Percentiles rank a stretch among this genome's conserved stretches.
These are phyloP conservation scores for Stephania cephalantha DNA, from an alignment of 164 flowering plant species.

Conservation along the genomic window DNA sequence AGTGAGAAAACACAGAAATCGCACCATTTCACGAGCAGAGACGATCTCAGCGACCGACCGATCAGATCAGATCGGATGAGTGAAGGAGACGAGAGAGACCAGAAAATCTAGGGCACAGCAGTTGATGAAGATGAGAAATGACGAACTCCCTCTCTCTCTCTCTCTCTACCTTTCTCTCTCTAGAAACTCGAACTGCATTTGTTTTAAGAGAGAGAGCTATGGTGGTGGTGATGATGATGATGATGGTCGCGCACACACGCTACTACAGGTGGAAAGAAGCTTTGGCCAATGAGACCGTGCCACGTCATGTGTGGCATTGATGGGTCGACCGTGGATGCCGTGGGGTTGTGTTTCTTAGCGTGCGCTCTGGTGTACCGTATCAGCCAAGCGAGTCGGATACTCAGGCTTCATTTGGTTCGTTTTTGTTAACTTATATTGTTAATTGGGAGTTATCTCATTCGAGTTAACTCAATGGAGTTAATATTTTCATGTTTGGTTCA, in stretches of 20 bases:
- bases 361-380: not conserved
- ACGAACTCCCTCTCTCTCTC: not conserved
- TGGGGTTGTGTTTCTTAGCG: not conserved
- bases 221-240: not conserved
- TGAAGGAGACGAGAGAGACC: not conserved
- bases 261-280: not conserved
- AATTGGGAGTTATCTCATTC: no score
- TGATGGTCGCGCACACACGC: not conserved
- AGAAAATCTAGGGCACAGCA: slow-evolving; percentile 19
- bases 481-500: no score
- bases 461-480: no score
- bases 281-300: not conserved
- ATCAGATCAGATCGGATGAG: slow-evolving; percentile 7
- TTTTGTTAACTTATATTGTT: no score
- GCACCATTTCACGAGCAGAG: slow-evolving; percentile 21
- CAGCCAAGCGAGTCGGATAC: not conserved
- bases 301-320: not conserved
- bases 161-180: no score
- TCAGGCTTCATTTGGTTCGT: no score
- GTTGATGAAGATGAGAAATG: slow-evolving; percentile 1
- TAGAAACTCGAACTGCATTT: no score
- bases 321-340: not conserved
- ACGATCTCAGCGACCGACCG: slow-evolving; percentile 7
- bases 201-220: no score
- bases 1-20: not conserved